Evolutionary conservation across 352 stramenopile genomes (phyloP).

Genomic region (Phytophthora chlamydospora): DNA sequence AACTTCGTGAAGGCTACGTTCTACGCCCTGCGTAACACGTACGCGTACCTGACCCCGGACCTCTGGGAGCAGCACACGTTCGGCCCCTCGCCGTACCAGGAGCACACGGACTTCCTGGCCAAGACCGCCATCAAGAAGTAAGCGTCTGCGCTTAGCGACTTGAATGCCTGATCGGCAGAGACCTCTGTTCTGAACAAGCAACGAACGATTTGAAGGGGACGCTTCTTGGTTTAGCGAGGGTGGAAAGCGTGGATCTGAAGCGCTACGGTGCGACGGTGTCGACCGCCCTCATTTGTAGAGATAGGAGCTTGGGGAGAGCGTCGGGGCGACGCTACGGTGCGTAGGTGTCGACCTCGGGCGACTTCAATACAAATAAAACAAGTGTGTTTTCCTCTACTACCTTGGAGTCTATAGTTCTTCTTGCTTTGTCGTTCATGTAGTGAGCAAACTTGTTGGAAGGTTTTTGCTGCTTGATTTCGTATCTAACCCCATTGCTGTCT

Average conservation of each 20-base stretch:
- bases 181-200: slow-evolving; percentile 35
- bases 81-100: slow-evolving; percentile 95
- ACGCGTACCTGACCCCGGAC: slow-evolving; percentile 98
- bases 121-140: slow-evolving; percentile 95
- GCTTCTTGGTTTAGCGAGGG: slow-evolving; percentile 37
- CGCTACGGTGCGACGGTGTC: slow-evolving; percentile 92
- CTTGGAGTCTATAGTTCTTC: too few relatives aligned
- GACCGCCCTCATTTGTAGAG: slow-evolving; percentile 74
- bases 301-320: slow-evolving; percentile 62
- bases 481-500: not conserved
- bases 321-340: slow-evolving; percentile 90
- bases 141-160: slow-evolving; percentile 27
- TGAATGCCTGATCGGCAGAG: slow-evolving; percentile 28
- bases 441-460: too few relatives aligned
- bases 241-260: slow-evolving; percentile 85
- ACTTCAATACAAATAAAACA: slow-evolving; percentile 42
- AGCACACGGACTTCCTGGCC: slow-evolving; percentile 99
- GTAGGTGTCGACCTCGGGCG: slow-evolving; percentile 84
- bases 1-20: slow-evolving; percentile 99
- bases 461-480: too few relatives aligned
- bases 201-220: slow-evolving; percentile 31
- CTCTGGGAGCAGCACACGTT: slow-evolving; percentile 98
- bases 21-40: slow-evolving; percentile 97
- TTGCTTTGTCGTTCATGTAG: too few relatives aligned
- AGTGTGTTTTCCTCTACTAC: slow-evolving; percentile 14